Evolutionary conservation across 2,329 filamentous ascomycete species (phyloP), one percentile per base, ranked within the genome.

Genomic region (Calycina marina): DNA sequence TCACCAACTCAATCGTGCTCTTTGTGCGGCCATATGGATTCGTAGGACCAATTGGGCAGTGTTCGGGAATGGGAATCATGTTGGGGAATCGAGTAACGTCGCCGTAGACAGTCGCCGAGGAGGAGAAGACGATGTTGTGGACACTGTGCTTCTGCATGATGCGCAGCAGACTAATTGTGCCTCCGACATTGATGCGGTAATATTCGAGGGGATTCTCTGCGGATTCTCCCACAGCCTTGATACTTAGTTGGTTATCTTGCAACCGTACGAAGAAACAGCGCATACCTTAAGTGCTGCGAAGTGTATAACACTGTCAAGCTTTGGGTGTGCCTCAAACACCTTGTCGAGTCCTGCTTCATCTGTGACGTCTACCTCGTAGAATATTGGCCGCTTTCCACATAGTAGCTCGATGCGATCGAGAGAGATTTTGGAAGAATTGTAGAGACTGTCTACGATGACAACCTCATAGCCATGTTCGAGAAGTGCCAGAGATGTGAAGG

Each of bases 21-120:
- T 98, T 98, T 43, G 90, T 98, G 60, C 84, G 84, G 42, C 90
- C 92, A 60, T 98, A 98, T 15, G 88, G 85, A 67, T 96, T 98
- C 46, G 90, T 98, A 10, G 90, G 84, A 31, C 85, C 88, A 41
- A 93, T 83, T 39, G 92, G 90, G 69, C 90, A 98, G 59, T 82
- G 67, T 63, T 98, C 90, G 31, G 90, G 90, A 52, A 98, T 98
- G 43, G 90, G 90, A 45, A 98, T 98, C 90, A 98, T 98, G 68
- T 92, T 79, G 46, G 80, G 76, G 62, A 94, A 83, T 54, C 85
- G 81, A 28, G 90, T 96, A 33, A 88, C 90, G 59, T 98, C 92
- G 54, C 90, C 90, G 58, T 98, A 98, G 45, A 98, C 90, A 46
- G 92, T 98, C 18, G 90, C 90, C 1, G 86, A 94, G 41, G 85